phyloP scores from a whole-genome alignment of 2,329 filamentous ascomycete species.

The Ceratocystis variospora region DNA sequence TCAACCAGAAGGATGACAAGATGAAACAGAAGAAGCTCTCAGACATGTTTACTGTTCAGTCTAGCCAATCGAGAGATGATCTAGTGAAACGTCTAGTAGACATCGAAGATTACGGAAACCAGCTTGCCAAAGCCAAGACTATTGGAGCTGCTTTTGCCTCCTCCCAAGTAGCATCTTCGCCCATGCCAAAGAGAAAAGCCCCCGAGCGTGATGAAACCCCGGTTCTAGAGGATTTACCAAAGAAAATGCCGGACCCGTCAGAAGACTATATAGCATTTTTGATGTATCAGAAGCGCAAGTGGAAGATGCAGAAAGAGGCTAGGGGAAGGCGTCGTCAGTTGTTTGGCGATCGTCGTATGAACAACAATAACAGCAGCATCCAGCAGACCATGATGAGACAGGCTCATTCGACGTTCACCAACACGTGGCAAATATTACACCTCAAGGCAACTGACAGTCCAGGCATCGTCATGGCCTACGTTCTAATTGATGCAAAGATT shows the following conservation, averaged over 20 bases:
- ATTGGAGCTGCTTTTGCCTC: slow-evolving; percentile 41
- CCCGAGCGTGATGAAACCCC: slow-evolving; percentile 38
- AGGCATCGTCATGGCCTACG: slow-evolving; percentile 75
- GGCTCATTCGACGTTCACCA: slow-evolving; percentile 77
- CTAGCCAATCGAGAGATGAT: slow-evolving; percentile 57
- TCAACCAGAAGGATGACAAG: slow-evolving; percentile 90
- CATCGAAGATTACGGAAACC: slow-evolving; percentile 64
- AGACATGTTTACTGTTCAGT: slow-evolving; percentile 62
- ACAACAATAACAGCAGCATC: slow-evolving; percentile 39
- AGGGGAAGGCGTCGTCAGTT: slow-evolving; percentile 73
- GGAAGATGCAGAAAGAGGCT: slow-evolving; percentile 93
- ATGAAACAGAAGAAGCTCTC: slow-evolving; percentile 99
- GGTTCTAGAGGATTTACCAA: slow-evolving; percentile 57
- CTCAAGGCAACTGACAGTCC: slow-evolving; percentile 69
- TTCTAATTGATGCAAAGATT: slow-evolving; percentile 85
- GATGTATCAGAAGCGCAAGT: slow-evolving; percentile 94
- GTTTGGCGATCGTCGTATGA: slow-evolving; percentile 67
- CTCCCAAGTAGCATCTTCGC: slow-evolving; percentile 34
- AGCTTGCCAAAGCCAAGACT: slow-evolving; percentile 50
- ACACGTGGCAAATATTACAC: slow-evolving; percentile 90
- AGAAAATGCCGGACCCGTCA: slow-evolving; percentile 59
- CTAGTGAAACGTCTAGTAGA: slow-evolving; percentile 48
- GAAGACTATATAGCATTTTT: slow-evolving; percentile 82
- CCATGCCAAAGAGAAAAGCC: slow-evolving; percentile 56
- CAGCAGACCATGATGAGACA: slow-evolving; percentile 74